Base-by-base conservation (phyloP, 768 basidiomycete species). In the Hygrophorus russula region DNA sequence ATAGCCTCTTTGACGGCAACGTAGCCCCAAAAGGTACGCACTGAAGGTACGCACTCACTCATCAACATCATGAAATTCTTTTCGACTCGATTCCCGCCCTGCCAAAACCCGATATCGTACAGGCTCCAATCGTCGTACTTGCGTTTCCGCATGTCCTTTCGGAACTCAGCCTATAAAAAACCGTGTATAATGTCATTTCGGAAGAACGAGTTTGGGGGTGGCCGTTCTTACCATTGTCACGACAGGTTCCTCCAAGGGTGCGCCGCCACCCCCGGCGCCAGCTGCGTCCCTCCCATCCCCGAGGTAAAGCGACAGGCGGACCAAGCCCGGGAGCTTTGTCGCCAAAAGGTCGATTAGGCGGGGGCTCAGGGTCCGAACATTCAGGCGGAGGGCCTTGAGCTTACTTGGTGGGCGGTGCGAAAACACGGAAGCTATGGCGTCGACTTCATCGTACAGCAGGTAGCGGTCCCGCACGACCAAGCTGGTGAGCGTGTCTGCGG, bases 381-480 rank as follows among this genome's bases (percentile, higher is more conserved):
- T 65, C 44, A 71, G 49, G 20, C 60, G 54, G 19, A 69, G 51
- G 29, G 41, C 56, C 28, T 47, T 51, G 19, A 70, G 44, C 9
- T 47, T 35, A 36, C 60, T 60, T 14, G 20, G 19, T 13, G 33
- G 20, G n/a, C 38, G 32, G 31, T 15, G 39, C 4, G 51, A 53
- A 4, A 65, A 55, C 0, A 55, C 55, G 9, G 49, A 30, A 2
- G 60, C 39, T 7, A 69, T 48, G 4, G 36, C 46, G 9, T 32
- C 42, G 11, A 64, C 51, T 41, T 71, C 67, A 5, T 58, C 50
- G 1, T 49, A 48, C 11, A 57, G 49, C 3, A 70, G 54, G 48
- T 68, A 70, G 1, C 67, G 63, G 45, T 70, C 68, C 28, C 66
- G 56, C 14, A 74, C 59, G 6, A 53, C 57, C 1, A 74, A 52